Percentiles rank a stretch among this genome's conserved stretches.
Conservation (phyloP, 2,329 filamentous ascomycete genomes). For the Chaetomium sp. region DNA sequence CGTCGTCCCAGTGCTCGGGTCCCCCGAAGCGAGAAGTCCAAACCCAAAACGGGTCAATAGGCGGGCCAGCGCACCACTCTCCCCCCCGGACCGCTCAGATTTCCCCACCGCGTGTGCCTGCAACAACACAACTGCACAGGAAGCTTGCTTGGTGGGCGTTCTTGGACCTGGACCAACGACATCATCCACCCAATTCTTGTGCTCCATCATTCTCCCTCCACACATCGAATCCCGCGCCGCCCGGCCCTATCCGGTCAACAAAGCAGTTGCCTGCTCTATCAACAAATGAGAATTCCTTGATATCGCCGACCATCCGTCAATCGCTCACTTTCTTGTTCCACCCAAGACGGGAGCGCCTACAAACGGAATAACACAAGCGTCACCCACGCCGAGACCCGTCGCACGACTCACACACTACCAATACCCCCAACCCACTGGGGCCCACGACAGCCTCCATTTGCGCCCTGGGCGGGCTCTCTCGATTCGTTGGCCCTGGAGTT, state of each 20-base stretch:
- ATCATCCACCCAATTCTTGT: slow-evolving; percentile 32
- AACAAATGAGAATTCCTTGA: slow-evolving; percentile 22
- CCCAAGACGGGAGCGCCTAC: background rate
- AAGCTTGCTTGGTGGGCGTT: slow-evolving; percentile 25
- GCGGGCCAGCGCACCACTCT: slow-evolving; percentile 24
- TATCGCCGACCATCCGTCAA: slow-evolving; percentile 13
- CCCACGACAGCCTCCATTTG: slow-evolving; percentile 21
- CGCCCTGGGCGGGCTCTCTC: slow-evolving; percentile 28
- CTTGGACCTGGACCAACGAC: slow-evolving; percentile 33
- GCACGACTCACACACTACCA: slow-evolving; percentile 6
- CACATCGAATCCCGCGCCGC: slow-evolving; percentile 20
- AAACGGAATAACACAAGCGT: background rate
- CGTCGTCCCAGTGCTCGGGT: slow-evolving; percentile 5
- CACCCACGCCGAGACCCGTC: slow-evolving; percentile 16
- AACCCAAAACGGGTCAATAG: slow-evolving; percentile 28
- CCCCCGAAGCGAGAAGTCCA: slow-evolving; percentile 22
- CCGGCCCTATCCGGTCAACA: slow-evolving; percentile 19
- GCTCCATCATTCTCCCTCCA: slow-evolving; percentile 16
- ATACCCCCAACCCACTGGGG: background rate
- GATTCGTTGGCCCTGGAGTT: slow-evolving; percentile 28
- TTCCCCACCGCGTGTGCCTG: background rate
- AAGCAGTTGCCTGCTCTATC: slow-evolving; percentile 21
- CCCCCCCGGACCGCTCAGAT: background rate
- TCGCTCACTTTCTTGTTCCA: background rate
- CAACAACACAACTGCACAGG: slow-evolving; percentile 24